Conservation (phyloP, 305 asterid species). For the Fraxinus greggii region DNA sequence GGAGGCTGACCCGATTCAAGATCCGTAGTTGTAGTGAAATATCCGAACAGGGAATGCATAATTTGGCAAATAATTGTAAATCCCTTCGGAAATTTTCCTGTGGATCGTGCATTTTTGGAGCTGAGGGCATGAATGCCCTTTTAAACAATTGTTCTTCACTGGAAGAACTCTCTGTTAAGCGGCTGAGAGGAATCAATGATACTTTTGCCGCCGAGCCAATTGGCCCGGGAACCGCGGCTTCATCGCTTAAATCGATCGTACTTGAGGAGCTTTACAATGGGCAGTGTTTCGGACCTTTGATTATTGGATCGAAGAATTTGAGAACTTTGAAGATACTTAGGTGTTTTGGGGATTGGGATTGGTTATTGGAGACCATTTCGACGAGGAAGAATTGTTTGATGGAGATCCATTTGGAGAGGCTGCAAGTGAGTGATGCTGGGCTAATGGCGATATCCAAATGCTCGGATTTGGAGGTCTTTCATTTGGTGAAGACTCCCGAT, state of each 20-base stretch:
- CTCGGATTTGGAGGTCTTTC: slow-evolving; percentile 27
- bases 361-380: slow-evolving; percentile 19
- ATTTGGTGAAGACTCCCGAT: slow-evolving; percentile 28
- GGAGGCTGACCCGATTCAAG: slow-evolving; percentile 29
- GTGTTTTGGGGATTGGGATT: slow-evolving; percentile 35
- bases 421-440: slow-evolving; percentile 28
- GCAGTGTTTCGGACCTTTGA: slow-evolving; percentile 27
- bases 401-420: slow-evolving; percentile 35
- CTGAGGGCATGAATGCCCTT: slow-evolving; percentile 36
- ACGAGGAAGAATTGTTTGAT: slow-evolving; percentile 19
- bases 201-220: slow-evolving; percentile 24
- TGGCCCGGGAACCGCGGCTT: slow-evolving; percentile 26
- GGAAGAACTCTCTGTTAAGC: slow-evolving; percentile 32
- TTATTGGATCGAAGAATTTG: slow-evolving; percentile 28
- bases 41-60: slow-evolving; percentile 29
- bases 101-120: slow-evolving; percentile 31
- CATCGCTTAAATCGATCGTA: slow-evolving; percentile 22
- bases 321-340: slow-evolving; percentile 27
- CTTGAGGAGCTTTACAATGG: slow-evolving; percentile 30
- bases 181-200: slow-evolving; percentile 24
- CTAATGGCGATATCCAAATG: slow-evolving; percentile 24
- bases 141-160: slow-evolving; percentile 26
- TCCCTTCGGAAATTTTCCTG: slow-evolving; percentile 31
- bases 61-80: slow-evolving; percentile 27
- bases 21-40: slow-evolving; percentile 33